Percentiles rank a stretch among this genome's conserved stretches.
These are phyloP conservation scores for Nepenthes gracilis DNA, from an alignment of 148 eudicot genomes.

Conservation along the genomic window DNA sequence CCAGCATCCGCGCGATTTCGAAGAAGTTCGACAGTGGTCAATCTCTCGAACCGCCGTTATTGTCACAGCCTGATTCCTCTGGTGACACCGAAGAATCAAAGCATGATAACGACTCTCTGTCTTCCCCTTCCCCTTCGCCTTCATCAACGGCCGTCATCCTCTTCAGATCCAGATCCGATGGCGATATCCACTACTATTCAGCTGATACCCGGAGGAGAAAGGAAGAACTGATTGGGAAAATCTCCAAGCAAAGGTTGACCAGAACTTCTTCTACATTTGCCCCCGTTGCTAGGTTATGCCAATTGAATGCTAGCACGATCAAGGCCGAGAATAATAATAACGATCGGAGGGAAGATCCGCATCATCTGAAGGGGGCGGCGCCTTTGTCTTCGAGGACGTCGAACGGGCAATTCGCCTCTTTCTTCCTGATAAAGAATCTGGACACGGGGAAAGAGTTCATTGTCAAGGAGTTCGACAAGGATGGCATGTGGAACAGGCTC, in stretches of 20 bases:
- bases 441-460: slow-evolving; percentile 91
- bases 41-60: not conserved
- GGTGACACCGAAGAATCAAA: not conserved
- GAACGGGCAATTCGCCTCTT: slow-evolving; percentile 31
- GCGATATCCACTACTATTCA: slow-evolving; percentile 49
- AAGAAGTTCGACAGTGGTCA: slow-evolving; percentile 15
- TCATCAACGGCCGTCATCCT: slow-evolving; percentile 16
- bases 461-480: slow-evolving; percentile 68
- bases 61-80: not conserved
- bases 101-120: not conserved
- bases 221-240: slow-evolving; percentile 54
- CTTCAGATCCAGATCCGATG: slow-evolving; percentile 74
- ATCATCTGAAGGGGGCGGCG: not conserved
- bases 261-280: slow-evolving; percentile 49
- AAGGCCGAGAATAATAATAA: not conserved
- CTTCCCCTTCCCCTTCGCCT: slow-evolving; percentile 6
- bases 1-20: slow-evolving; percentile 28
- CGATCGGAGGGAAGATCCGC: not conserved
- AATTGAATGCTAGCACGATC: slow-evolving; percentile 14
- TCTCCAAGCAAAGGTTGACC: slow-evolving; percentile 69
- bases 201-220: slow-evolving; percentile 38
- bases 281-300: slow-evolving; percentile 20
- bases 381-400: slow-evolving; percentile 1
- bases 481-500: slow-evolving; percentile 87
- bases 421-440: slow-evolving; percentile 77